Conservation (phyloP, 1,139 yeast species). For the Taiozyma onychis region DNA sequence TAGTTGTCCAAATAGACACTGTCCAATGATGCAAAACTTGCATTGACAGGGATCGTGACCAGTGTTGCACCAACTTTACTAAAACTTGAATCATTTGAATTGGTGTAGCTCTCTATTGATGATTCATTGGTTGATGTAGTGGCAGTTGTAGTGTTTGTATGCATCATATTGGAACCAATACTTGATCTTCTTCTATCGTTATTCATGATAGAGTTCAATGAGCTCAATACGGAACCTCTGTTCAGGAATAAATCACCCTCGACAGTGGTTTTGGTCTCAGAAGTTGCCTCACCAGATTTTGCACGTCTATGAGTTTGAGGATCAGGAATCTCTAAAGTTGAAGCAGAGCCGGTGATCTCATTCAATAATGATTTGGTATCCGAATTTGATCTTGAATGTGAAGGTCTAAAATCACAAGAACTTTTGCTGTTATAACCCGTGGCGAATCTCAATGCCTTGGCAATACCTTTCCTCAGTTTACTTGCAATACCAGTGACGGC, state of each 20-base stretch:
- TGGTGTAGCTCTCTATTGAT: conserved; percentile 3
- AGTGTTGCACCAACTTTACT: conserved; percentile 12
- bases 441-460: conserved; percentile 46
- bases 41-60: conserved; percentile 51
- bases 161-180: conserved; percentile 7
- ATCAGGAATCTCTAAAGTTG: background rate
- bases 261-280: conserved; percentile 45
- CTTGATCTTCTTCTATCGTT: conserved; percentile 37
- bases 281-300: conserved; percentile 18
- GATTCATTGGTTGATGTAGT: conserved; percentile 6
- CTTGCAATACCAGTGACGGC: conserved; percentile 81
- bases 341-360: background rate
- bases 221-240: conserved; percentile 44
- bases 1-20: conserved; percentile 58
- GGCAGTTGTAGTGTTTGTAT: conserved; percentile 1
- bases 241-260: conserved; percentile 50
- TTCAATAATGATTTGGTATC: background rate
- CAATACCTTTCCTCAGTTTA: conserved; percentile 53
- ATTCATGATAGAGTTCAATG: conserved; percentile 43
- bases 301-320: conserved; percentile 14
- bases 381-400: conserved; percentile 1
- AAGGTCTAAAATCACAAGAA: background rate
- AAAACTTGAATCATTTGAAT: conserved; percentile 15
- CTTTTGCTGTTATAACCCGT: background rate
- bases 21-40: conserved; percentile 74